Conservation (phyloP, 176 grass and related monocot species). For the Carex myosuroides region DNA sequence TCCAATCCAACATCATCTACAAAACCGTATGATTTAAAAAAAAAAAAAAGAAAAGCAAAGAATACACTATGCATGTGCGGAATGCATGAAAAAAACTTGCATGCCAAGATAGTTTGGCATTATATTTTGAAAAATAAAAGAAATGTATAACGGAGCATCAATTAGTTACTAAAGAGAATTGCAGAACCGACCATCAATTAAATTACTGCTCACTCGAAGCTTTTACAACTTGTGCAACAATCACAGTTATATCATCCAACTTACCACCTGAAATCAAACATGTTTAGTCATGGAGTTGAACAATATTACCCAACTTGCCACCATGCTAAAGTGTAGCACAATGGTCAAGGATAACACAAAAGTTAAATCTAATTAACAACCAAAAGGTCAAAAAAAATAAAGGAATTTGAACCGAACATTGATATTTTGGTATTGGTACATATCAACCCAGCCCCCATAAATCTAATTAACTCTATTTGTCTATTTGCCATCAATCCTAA, state of each 20-base stretch:
- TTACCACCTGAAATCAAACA: conserved; percentile 62
- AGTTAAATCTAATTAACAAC: neutral
- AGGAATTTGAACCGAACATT: neutral
- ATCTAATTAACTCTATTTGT: neutral
- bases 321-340: neutral
- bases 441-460: neutral
- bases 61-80: neutral
- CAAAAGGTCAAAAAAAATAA: neutral
- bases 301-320: neutral
- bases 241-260: conserved; percentile 88
- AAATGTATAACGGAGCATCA: neutral
- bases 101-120: neutral
- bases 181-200: neutral
- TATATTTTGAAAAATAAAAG: neutral
- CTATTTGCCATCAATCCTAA: neutral
- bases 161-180: neutral
- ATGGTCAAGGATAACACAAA: neutral
- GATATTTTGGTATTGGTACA: neutral
- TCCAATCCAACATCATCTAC: neutral
- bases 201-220: neutral
- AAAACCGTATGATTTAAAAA: neutral
- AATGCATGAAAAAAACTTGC: neutral
- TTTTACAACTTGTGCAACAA: conserved; percentile 50
- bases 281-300: neutral
- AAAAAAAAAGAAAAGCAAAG: neutral